phyloP scores from a whole-genome alignment of 148 eudicot genomes.

The Diospyros lotus region DNA sequence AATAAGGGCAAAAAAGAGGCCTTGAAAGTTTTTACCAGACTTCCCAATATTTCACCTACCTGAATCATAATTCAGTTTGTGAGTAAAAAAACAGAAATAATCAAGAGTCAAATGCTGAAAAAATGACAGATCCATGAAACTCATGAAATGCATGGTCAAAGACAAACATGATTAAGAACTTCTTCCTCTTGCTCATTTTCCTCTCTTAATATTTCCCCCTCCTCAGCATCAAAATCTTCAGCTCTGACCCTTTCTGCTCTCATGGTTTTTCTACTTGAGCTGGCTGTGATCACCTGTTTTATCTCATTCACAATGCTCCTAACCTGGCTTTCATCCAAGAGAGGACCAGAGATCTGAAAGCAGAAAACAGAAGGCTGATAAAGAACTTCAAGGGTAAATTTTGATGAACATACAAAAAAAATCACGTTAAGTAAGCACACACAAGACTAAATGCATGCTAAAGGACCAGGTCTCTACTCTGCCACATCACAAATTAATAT shows the following conservation, averaged over 20 bases:
- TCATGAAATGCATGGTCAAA: not conserved
- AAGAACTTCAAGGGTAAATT: conserved; percentile 11
- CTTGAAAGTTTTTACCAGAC: conserved; percentile 87
- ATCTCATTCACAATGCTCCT: conserved; percentile 86
- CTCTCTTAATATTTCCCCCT: conserved; percentile 80
- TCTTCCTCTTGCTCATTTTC: conserved; percentile 98
- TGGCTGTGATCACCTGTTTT: conserved; percentile 89
- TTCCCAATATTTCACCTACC: conserved; percentile 92
- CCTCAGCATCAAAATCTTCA: conserved; percentile 99
- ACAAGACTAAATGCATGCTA: not conserved
- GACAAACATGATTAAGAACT: conserved; percentile 81
- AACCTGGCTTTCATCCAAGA: conserved; percentile 86
- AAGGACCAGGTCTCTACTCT: not conserved
- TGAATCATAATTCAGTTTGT: conserved; percentile 23
- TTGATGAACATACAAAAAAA: not conserved
- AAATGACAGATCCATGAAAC: not conserved
- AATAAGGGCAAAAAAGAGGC: conserved; percentile 88
- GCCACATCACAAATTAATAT: not conserved
- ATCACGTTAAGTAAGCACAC: not conserved
- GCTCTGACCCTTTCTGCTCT: conserved; percentile 90
- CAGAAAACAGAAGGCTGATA: conserved; percentile 1
- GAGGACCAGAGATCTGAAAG: conserved; percentile 66
- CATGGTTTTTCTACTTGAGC: conserved; percentile 82
- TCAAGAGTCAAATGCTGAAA: not conserved
- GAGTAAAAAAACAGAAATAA: not conserved